Evolutionary conservation across 2,329 filamentous ascomycete species (phyloP), one percentile per base, ranked within the genome.

Genomic region (Cytospora schulzeri): DNA sequence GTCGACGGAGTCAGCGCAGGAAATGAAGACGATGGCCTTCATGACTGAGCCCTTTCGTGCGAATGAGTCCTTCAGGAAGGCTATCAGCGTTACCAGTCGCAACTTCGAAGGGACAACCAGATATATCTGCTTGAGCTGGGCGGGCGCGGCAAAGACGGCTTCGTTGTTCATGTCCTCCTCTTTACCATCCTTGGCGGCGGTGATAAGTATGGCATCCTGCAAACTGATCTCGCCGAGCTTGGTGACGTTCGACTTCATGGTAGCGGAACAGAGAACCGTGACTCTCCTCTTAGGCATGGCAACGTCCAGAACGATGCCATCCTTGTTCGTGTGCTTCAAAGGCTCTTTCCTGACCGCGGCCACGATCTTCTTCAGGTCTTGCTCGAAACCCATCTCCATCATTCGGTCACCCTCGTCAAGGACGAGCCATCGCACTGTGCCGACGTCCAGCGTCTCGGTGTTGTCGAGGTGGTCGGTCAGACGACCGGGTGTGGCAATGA

Each of bases 201-300:
- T 89, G 70, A 99, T 90, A 73, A 97, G 92, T 1, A 92, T 85
- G 0, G 95, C 93, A 71, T 98, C 92, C 71, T 96, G 93, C 75
- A 99, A 81, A 80, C 93, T 97, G 78, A 98, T 96, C 73, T 97
- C 93, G 51, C 94, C 93, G 7, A 99, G 81, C 70, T 91, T 90
- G 75, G 98, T 93, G 1, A 98, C 95, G 71, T 94, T 95, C 88
- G 96, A 93, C 79, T 97, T 97, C 88, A 99, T 91, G 0, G 95
- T 99, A 3, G 95, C 95, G 4, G 95, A 99, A 76, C 95, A 99
- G 3, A 99, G 84, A 4, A 99, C 84, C 0, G 95, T 98, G 1
- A 92, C 89, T 63, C 93, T 86, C 68, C 93, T 85, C 60, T 87
- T 87, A 0, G 92, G 89, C 9, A 97, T 82, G 4, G 90, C 81